Evolutionary conservation across 1,139 yeast species (phyloP).

Genomic region (Taiozyma sp.): DNA sequence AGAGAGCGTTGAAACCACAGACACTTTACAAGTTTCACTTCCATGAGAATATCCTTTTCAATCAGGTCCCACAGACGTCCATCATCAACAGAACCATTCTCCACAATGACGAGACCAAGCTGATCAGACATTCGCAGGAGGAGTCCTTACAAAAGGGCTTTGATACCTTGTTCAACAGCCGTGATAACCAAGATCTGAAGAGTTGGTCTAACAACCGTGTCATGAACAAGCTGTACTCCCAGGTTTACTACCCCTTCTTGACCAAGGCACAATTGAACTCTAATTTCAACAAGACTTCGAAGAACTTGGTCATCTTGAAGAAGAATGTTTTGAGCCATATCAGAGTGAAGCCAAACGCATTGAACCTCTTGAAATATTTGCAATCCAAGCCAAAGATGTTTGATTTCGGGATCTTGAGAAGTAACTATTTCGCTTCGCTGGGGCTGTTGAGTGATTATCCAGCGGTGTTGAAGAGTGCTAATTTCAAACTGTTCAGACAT

Average conservation of each 20-base stretch:
- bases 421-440: conserved; percentile 14
- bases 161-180: conserved; percentile 2
- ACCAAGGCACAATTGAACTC: conserved; percentile 8
- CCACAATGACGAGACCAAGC: conserved; percentile 4
- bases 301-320: neutral
- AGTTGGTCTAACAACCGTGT: conserved; percentile 2
- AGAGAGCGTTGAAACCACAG: conserved; percentile 5
- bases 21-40: conserved; percentile 15
- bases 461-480: conserved; percentile 7
- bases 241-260: conserved; percentile 17
- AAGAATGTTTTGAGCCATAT: conserved; percentile 6
- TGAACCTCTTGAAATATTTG: conserved; percentile 3
- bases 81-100: conserved; percentile 16
- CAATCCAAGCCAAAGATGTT: neutral
- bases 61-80: conserved; percentile 12
- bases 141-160: conserved; percentile 13
- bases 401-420: conserved; percentile 20
- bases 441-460: conserved; percentile 11
- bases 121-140: conserved; percentile 8
- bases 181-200: neutral
- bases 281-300: conserved; percentile 7
- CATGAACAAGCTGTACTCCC: conserved; percentile 10
- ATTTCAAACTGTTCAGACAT: conserved; percentile 8
- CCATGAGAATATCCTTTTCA: conserved; percentile 17
- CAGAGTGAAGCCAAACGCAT: conserved; percentile 5